Evolutionary conservation across 306 rosid genomes (phyloP).

Genomic region (Quercus wislizeni): DNA sequence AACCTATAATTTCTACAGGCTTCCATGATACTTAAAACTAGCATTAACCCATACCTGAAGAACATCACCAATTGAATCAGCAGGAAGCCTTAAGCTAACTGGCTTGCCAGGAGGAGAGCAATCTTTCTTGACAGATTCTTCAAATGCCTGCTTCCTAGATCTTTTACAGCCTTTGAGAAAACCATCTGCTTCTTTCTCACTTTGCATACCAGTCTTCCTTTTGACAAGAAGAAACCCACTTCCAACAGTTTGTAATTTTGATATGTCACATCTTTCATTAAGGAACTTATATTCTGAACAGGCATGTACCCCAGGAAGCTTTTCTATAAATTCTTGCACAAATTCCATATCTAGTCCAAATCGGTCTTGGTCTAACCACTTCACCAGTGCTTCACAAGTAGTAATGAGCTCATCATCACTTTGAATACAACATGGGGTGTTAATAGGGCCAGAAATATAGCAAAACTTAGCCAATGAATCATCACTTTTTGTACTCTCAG

Average conservation of each 20-base stretch:
- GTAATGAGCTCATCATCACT: constrained; percentile 39
- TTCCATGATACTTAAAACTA: constrained; percentile 8
- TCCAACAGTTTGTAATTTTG: constrained; percentile 58
- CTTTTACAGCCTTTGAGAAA: constrained; percentile 51
- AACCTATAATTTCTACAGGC: too few species aligned
- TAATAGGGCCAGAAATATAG: constrained; percentile 39
- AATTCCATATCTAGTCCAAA: constrained; percentile 87
- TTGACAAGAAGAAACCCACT: constrained; percentile 67
- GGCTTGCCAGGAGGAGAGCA: constrained; percentile 83
- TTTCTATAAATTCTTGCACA: constrained; percentile 83
- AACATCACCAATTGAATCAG: constrained; percentile 70
- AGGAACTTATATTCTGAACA: constrained; percentile 60
- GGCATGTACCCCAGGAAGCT: constrained; percentile 60
- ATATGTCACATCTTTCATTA: constrained; percentile 46
- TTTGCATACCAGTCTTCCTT: constrained; percentile 43
- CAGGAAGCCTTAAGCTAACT: constrained; percentile 61
- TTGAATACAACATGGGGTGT: constrained; percentile 46
- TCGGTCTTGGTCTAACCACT: constrained; percentile 91
- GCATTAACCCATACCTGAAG: constrained; percentile 61
- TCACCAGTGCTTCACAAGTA: constrained; percentile 39
- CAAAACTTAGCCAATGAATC: constrained; percentile 57
- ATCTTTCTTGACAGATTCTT: constrained; percentile 31
- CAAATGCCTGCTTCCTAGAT: constrained; percentile 30
- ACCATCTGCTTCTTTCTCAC: constrained; percentile 49
- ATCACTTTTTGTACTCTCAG: constrained; percentile 17